These are phyloP conservation scores for Pythium myriotylum DNA, from an alignment of 352 stramenopile genomes.

Conservation along the genomic window DNA sequence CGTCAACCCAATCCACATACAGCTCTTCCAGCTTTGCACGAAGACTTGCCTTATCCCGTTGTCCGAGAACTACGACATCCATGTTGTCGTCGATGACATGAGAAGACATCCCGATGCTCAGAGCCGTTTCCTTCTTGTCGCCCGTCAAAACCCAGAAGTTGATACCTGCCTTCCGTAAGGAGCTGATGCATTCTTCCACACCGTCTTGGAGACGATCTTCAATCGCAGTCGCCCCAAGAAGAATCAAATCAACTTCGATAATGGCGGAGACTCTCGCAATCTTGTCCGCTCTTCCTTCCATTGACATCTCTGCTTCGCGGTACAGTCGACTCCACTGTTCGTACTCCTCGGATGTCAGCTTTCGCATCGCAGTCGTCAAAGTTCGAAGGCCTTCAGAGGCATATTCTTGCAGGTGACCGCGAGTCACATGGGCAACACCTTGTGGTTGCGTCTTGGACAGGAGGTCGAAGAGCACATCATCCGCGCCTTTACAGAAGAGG, in stretches of 20 bases:
- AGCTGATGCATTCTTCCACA: slow-evolving; percentile 91
- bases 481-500: slow-evolving; percentile 85
- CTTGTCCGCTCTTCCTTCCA: slow-evolving; percentile 70
- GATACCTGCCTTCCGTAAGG: slow-evolving; percentile 93
- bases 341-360: slow-evolving; percentile 74
- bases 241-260: slow-evolving; percentile 85
- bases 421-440: slow-evolving; percentile 77
- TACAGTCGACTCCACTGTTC: slow-evolving; percentile 73
- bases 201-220: slow-evolving; percentile 93
- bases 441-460: slow-evolving; percentile 69
- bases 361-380: slow-evolving; percentile 71
- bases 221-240: slow-evolving; percentile 92
- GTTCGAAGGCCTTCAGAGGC: slow-evolving; percentile 78
- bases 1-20: slow-evolving; percentile 86
- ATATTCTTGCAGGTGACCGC: slow-evolving; percentile 83
- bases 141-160: slow-evolving; percentile 97
- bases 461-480: slow-evolving; percentile 81
- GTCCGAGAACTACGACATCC: slow-evolving; percentile 86
- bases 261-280: slow-evolving; percentile 75
- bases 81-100: slow-evolving; percentile 91
- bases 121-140: slow-evolving; percentile 88
- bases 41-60: slow-evolving; percentile 78
- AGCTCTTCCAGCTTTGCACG: slow-evolving; percentile 80
- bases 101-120: slow-evolving; percentile 89
- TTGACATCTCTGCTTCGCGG: slow-evolving; percentile 73